Base-by-base conservation (phyloP, 2,329 filamentous ascomycete species). In the Colletotrichum spaethianum region DNA sequence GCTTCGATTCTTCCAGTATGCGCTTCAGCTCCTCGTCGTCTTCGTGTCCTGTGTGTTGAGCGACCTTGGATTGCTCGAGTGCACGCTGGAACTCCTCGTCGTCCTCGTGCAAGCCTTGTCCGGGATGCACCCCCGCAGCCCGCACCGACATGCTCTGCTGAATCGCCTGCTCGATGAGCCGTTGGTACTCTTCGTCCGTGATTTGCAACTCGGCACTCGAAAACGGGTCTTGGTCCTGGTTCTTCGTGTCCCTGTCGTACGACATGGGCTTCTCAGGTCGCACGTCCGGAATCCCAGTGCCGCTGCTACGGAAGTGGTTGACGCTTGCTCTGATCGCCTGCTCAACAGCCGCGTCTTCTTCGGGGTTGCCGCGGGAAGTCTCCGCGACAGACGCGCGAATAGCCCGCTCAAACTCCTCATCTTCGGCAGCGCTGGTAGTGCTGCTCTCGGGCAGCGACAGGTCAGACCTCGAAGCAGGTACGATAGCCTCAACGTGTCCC, bases 301-400 rank as follows among this genome's bases (percentile, higher is more conserved):
- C 73, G 57, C 60, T 73, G 69, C 67, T 78, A 44, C 80, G 83
- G 73, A 88, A 82, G 44, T 93, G 91, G 18, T 83, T 84, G 20
- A 96, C 86, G 74, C 92, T 94, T 6, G 93, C 91, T 18, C 93
- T 87, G 62, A 97, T 93, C 1, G 93, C 93, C 26, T 89, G 86
- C 78, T 95, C 94, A 59, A 97, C 87, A 70, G 89, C 85, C 28
- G 86, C 87, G 77, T 96, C 94, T 79, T 96, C 93, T 26, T 90
- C 86, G 0, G 86, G 78, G 74, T 96, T 87, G 14, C 94, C 93
- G 1, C 84, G 86, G 0, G 93, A 95, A 0, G 93, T 94, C 77
- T 93, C 88, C 9, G 85, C 83, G 1, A 96, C 92, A 1, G 92
- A 93, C 14, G 86, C 85, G 64, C 87, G 88, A 70, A 96, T 96